Base-by-base conservation (phyloP, 2,329 filamentous ascomycete genomes). In the Microdochium trichocladiopsis region DNA sequence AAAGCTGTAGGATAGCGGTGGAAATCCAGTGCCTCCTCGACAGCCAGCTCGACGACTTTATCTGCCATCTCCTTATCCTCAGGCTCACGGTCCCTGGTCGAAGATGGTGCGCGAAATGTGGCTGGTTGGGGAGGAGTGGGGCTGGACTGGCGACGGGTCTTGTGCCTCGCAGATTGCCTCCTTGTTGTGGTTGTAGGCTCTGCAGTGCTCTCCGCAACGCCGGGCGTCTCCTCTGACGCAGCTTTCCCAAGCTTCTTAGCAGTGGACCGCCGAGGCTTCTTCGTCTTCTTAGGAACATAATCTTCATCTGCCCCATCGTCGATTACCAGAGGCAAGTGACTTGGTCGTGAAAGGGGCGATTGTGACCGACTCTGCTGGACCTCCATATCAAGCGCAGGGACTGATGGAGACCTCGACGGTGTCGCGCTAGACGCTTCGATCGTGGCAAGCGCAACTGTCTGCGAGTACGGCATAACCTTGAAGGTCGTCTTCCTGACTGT, bases 1-100 rank as follows among this genome's bases (percentile, higher is more conserved):
- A 76, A 85, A 2, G 82, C 83, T 9, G 82, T 85, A 51, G 80
- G 79, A 62, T 81, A 84, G 53, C 79, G 78, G 55, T 73, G 72
- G 60, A 79, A 74, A 54, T 72, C 69, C 49, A 86, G 65, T 4
- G 82, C 82, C 60, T 82, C 74, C 10, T 82, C 75, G 25, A 84
- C 78, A n/a, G 80, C 80, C 28, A 67, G 61, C 62, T 82, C 77
- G 37, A 86, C 71, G 25, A 82, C 75, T 60, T 70, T 75, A 58
- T 78, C 78, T 24, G 73, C 70, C 31, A 73, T 63, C 37, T 75
- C 74, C 55, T 70, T 74, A 56, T 74, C 70, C 2, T 66, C 63
- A 11, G 61, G 60, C 23, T 61, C 54, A 25, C 57, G 58, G 25
- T 52, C 50, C 33, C 55, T 54, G 28, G 51, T 55, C 28, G 61